A percentile compares a stretch with the other conserved stretches of the same genome.
phyloP scores from a whole-genome alignment of 2,329 filamentous ascomycete species.

The Myriosclerotinia scirpicola region DNA sequence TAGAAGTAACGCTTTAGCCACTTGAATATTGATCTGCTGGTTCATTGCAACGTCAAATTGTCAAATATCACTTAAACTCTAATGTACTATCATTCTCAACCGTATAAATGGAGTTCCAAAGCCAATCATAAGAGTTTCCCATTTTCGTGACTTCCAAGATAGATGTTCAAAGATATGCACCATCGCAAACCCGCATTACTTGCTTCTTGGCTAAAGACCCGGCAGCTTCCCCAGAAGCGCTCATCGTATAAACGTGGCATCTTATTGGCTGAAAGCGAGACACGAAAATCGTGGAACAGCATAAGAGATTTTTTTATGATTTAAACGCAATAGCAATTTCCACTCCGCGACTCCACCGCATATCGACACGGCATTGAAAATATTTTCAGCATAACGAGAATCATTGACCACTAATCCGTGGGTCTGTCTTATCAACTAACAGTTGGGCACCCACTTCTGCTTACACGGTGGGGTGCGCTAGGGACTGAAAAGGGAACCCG shows the following conservation, averaged over 20 bases:
- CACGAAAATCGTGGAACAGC: not conserved
- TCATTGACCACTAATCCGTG: not conserved
- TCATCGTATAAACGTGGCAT: not conserved
- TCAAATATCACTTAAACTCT: not conserved
- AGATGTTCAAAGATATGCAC: not conserved
- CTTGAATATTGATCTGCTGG: not conserved
- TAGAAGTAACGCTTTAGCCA: slow-evolving; percentile 3
- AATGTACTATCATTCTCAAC: not conserved
- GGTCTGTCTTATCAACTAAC: not conserved
- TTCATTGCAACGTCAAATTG: not conserved
- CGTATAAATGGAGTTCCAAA: not conserved
- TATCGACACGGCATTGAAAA: not conserved
- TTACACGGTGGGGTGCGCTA: not conserved
- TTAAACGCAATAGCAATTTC: not conserved
- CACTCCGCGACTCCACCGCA: slow-evolving; percentile 3
- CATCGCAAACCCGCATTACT: not conserved
- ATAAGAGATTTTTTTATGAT: not conserved
- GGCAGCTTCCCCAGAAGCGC: not conserved
- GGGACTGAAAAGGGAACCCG: not conserved
- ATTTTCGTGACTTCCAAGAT: not conserved
- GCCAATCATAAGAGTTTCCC: not conserved
- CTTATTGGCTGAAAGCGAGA: not conserved
- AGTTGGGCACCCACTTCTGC: slow-evolving; percentile 1
- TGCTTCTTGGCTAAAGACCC: not conserved
- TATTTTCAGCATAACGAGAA: not conserved